A percentile compares a stretch with the other conserved stretches of the same genome.
phyloP scores from a whole-genome alignment of 1,284 basidiomycete species.

The Heliocybe sulcata region DNA sequence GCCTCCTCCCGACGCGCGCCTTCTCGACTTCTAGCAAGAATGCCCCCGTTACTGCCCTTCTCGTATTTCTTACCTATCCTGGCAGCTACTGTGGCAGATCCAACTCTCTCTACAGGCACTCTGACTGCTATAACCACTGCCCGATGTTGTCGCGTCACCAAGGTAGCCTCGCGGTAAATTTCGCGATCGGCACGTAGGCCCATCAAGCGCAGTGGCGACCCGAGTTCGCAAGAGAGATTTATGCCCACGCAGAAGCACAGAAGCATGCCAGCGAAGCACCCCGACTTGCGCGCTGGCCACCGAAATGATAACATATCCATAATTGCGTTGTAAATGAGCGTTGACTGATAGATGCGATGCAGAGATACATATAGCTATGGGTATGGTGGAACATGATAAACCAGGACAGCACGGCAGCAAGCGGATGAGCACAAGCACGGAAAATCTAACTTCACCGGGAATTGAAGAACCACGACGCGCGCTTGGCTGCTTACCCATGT shows the following conservation, averaged over 20 bases:
- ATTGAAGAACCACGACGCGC: slow-evolving; percentile 86
- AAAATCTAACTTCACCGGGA: slow-evolving; percentile 40
- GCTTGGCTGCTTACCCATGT: slow-evolving; percentile 53
- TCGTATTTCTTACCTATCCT: neutral
- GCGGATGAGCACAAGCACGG: neutral
- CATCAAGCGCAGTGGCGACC: neutral
- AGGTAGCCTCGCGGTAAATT: neutral
- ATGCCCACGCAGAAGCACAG: neutral
- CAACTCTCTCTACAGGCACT: too few relatives aligned
- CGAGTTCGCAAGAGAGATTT: neutral
- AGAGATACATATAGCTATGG: slow-evolving; percentile 9
- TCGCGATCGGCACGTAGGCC: neutral
- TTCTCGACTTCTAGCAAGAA: slow-evolving; percentile 2
- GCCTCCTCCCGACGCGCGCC: neutral
- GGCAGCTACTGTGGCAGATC: neutral
- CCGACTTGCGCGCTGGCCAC: neutral
- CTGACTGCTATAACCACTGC: neutral
- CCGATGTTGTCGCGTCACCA: neutral
- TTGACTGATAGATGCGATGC: slow-evolving; percentile 27
- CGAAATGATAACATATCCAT: neutral
- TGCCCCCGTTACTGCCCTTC: neutral
- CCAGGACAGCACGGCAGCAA: slow-evolving; percentile 5
- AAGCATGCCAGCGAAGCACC: neutral
- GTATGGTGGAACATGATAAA: slow-evolving; percentile 6
- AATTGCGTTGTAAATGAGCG: slow-evolving; percentile 20